These are phyloP conservation scores for Cladophialophora immunda DNA, from an alignment of 2,329 filamentous ascomycete species.

Conservation along the genomic window DNA sequence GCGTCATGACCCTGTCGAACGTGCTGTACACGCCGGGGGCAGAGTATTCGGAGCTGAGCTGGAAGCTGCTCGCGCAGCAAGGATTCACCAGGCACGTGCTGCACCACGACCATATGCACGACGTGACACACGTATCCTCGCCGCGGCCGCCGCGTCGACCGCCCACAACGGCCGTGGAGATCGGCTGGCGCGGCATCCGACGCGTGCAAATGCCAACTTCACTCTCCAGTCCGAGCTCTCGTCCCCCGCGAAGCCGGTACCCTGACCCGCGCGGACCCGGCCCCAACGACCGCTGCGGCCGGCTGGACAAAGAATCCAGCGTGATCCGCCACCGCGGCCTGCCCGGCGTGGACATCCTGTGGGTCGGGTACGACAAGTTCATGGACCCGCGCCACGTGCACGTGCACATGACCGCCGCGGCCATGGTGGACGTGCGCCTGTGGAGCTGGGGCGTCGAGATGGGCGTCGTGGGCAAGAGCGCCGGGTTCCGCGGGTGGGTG, in stretches of 20 bases:
- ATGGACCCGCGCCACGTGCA: constrained; percentile 7
- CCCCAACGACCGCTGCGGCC: background rate
- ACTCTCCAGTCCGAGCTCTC: too few species aligned
- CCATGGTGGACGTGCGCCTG: constrained; percentile 19
- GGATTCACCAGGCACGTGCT: constrained; percentile 24
- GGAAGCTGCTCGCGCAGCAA: constrained; percentile 25
- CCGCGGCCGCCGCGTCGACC: background rate
- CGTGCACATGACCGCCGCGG: constrained; percentile 24
- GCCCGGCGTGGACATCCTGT: constrained; percentile 25
- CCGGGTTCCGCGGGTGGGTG: constrained; percentile 4
- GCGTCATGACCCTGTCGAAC: constrained; percentile 32
- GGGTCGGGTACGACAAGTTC: constrained; percentile 16
- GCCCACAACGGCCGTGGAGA: background rate
- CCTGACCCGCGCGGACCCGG: background rate
- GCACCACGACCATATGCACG: constrained; percentile 25
- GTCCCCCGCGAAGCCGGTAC: background rate
- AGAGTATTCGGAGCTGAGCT: constrained; percentile 25
- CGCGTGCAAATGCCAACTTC: too few species aligned
- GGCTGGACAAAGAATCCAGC: constrained; percentile 7
- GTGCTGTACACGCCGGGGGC: constrained; percentile 20
- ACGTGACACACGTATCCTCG: constrained; percentile 9
- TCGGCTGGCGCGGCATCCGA: constrained; percentile 4
- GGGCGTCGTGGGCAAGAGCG: constrained; percentile 25
- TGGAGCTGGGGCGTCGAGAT: constrained; percentile 24
- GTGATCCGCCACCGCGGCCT: constrained; percentile 24